phyloP scores from a whole-genome alignment of 768 basidiomycete genomes.

The Suillus plorans region DNA sequence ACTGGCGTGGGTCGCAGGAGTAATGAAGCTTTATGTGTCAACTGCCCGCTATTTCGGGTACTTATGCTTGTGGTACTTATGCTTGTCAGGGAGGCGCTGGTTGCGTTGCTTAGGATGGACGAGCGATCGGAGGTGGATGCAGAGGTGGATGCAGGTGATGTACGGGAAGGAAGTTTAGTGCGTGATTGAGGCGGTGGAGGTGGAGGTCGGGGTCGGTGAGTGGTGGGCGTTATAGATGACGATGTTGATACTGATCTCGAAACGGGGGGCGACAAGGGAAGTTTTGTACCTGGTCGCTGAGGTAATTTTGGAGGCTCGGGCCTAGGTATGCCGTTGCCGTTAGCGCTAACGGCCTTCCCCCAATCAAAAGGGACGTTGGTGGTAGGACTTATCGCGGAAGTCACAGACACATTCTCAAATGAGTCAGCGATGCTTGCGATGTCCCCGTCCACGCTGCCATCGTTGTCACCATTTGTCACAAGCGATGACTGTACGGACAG shows the following conservation, averaged over 20 bases:
- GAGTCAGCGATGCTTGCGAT: conserved; percentile 65
- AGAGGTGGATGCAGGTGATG: conserved; percentile 36
- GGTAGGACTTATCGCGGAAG: conserved; percentile 53
- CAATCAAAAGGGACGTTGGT: conserved; percentile 49
- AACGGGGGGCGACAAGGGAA: conserved; percentile 26
- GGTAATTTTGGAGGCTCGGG: conserved; percentile 48
- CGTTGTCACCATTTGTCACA: conserved; percentile 42
- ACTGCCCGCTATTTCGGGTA: conserved; percentile 27
- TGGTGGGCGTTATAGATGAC: conserved; percentile 35
- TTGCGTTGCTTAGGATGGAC: conserved; percentile 53
- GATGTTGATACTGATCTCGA: conserved; percentile 35
- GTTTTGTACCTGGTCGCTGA: conserved; percentile 38
- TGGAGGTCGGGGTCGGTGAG: conserved; percentile 43
- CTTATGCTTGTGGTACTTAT: conserved; percentile 22
- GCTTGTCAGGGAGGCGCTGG: conserved; percentile 40
- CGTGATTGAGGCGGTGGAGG: conserved; percentile 34
- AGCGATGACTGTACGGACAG: conserved; percentile 33
- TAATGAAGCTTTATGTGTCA: conserved; percentile 26
- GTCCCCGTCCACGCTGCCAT: conserved; percentile 42
- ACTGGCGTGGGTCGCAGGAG: conserved; percentile 62
- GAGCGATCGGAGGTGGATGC: conserved; percentile 60
- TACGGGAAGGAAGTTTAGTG: conserved; percentile 32
- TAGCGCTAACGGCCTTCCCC: conserved; percentile 45
- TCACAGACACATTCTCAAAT: conserved; percentile 65
- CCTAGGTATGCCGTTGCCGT: conserved; percentile 28